Evolutionary conservation across 2,329 filamentous ascomycete species (phyloP), one percentile per base, ranked within the genome.

Genomic region (Hypoxylon rubiginosum): DNA sequence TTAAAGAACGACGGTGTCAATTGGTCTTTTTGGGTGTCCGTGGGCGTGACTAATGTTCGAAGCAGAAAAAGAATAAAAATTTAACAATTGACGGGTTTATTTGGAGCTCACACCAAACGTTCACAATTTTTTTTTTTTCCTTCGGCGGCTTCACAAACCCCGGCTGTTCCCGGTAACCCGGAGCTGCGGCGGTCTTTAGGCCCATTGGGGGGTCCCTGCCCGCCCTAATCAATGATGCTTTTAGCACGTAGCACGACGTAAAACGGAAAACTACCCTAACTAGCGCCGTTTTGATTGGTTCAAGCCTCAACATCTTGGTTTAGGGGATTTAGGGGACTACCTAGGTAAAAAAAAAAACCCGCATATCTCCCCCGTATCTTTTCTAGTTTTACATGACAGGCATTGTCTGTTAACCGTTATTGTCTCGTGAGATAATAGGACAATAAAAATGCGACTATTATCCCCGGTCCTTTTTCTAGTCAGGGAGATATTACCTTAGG

Each of bases 151-250:
- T 39, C 54, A 58, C 63, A 69, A 63, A 63, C 68, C 64, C 71
- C 75, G 75, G 73, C 72, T 73, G 72, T 74, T 74, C 71, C 74
- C 74, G 75, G 66, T 28, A 69, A 66, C 50, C 65, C 70, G 73
- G 73, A 74, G 73, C 72, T 71, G 58, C 62, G 70, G 66, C 72
- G 68, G 55, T 71, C 66, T 49, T 49, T 62, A 65, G 50, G 51
- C 17, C 57, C 53, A 36, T 64, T 64, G 53, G 58, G 62, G 55
- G 19, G 48, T 60, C 51, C 64, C 57, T 62, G 58, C 30, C 56
- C 65, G 58, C 62, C 60, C 65, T 73, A 67, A 68, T 63, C 15
- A 66, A n/a, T 72, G 68, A 70, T 68, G 71, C 64, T 56, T 17
- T 57, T 67, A 70, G 66, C 62, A 70, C 46, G 61, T 67, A 69